Conservation (phyloP, 306 rosid genomes). For the Castanea sativa region DNA sequence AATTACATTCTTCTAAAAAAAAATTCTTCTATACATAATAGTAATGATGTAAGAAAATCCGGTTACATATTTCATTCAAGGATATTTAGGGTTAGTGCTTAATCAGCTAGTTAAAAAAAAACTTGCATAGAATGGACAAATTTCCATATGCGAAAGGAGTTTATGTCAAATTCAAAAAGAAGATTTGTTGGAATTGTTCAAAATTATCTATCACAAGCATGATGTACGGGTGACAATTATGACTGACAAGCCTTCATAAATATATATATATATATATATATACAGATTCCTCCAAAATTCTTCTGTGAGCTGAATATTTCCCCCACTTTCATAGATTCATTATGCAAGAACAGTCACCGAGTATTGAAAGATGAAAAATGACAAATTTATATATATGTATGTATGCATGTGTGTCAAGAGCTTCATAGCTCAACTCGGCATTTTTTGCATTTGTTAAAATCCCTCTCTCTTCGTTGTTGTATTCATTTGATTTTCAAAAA, state of each 20-base stretch:
- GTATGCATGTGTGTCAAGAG: too few species aligned
- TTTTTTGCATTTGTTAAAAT: too few species aligned
- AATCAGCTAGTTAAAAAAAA: neutral
- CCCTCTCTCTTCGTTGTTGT: too few species aligned
- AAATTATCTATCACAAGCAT: neutral
- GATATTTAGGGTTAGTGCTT: slow-evolving; percentile 2
- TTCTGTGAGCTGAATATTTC: neutral
- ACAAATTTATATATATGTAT: too few species aligned
- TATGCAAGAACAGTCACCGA: neutral
- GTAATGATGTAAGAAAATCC: neutral
- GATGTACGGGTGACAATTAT: neutral
- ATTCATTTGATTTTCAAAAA: too few species aligned
- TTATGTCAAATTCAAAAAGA: neutral
- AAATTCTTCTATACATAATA: neutral
- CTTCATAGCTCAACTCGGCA: too few species aligned
- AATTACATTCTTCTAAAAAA: neutral
- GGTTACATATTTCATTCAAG: neutral
- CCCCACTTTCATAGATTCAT: neutral
- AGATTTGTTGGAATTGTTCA: neutral
- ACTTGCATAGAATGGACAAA: neutral
- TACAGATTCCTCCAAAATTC: slow-evolving; percentile 2
- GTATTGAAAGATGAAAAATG: neutral
- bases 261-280: neutral
- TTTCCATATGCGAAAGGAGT: neutral
- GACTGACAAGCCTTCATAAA: neutral